Evolutionary conservation across 2,329 filamentous ascomycete genomes (phyloP).

Genomic region (Claviceps sp.): DNA sequence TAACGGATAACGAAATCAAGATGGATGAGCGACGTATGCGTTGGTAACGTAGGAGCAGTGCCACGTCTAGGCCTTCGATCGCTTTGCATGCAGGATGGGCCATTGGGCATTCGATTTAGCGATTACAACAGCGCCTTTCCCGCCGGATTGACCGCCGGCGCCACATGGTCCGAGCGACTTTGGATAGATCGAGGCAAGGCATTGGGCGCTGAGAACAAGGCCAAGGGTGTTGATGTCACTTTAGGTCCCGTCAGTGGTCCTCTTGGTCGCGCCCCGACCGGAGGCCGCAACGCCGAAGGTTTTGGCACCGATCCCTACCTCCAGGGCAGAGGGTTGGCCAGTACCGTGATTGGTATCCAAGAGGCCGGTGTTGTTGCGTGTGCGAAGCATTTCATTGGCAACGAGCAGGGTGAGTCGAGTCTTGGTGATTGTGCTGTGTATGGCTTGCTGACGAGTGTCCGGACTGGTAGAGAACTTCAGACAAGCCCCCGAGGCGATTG

Average conservation of each 20-base stretch:
- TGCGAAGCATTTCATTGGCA: slow-evolving; percentile 62
- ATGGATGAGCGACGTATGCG: slow-evolving; percentile 52
- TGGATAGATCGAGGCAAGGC: slow-evolving; percentile 39
- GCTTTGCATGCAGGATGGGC: slow-evolving; percentile 79
- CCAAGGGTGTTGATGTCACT: slow-evolving; percentile 64
- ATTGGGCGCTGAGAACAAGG: slow-evolving; percentile 50
- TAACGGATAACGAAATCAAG: slow-evolving; percentile 11
- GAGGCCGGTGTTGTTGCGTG: slow-evolving; percentile 71
- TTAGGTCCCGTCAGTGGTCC: slow-evolving; percentile 39
- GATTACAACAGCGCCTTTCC: slow-evolving; percentile 77
- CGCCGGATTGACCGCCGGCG: slow-evolving; percentile 63
- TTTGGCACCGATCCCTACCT: slow-evolving; percentile 61
- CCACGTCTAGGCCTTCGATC: slow-evolving; percentile 56
- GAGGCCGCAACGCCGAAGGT: slow-evolving; percentile 51
- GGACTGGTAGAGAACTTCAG: slow-evolving; percentile 52
- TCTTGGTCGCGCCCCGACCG: slow-evolving; percentile 31
- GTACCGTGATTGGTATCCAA: slow-evolving; percentile 70
- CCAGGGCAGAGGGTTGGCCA: slow-evolving; percentile 56
- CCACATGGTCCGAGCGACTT: slow-evolving; percentile 66
- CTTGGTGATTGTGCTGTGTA: neutral
- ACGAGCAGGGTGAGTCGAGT: slow-evolving; percentile 45
- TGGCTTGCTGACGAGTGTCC: neutral
- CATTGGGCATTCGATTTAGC: slow-evolving; percentile 61
- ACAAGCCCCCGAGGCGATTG: slow-evolving; percentile 40
- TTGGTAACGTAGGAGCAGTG: slow-evolving; percentile 61